phyloP scores from a whole-genome alignment of 2,329 filamentous ascomycete species.

The Capronia americana region DNA sequence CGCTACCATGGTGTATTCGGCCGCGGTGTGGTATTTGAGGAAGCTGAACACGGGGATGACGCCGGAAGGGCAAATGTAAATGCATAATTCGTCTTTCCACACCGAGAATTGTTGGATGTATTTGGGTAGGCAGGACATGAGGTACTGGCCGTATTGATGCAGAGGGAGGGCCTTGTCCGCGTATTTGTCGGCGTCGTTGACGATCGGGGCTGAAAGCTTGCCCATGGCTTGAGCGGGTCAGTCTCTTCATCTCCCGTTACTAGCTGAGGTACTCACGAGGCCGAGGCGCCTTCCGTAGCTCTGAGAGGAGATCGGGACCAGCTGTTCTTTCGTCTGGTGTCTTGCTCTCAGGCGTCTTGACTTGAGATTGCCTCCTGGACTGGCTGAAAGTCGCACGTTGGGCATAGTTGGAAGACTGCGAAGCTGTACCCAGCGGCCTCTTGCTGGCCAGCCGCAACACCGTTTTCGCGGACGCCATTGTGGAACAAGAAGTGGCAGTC shows the following conservation, averaged over 20 bases:
- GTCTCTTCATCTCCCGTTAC: slow-evolving; percentile 23
- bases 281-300: slow-evolving; percentile 68
- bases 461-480: slow-evolving; percentile 54
- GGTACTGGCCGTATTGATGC: slow-evolving; percentile 93
- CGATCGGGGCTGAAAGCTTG: slow-evolving; percentile 75
- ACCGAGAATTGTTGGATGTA: slow-evolving; percentile 99
- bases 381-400: slow-evolving; percentile 38
- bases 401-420: slow-evolving; percentile 44
- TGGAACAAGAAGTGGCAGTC: neutral
- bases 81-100: slow-evolving; percentile 98
- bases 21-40: slow-evolving; percentile 95
- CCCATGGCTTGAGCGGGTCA: slow-evolving; percentile 53
- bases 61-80: slow-evolving; percentile 87
- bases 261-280: slow-evolving; percentile 50
- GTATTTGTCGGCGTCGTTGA: slow-evolving; percentile 95
- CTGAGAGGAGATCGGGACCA: slow-evolving; percentile 66
- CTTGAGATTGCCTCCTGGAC: slow-evolving; percentile 24
- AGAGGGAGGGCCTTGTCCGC: slow-evolving; percentile 83
- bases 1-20: slow-evolving; percentile 92
- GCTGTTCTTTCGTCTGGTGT: slow-evolving; percentile 37
- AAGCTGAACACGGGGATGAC: slow-evolving; percentile 92
- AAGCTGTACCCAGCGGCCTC: slow-evolving; percentile 47
- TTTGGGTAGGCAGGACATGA: slow-evolving; percentile 96
- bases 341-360: neutral
- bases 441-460: slow-evolving; percentile 52